A percentile compares a stretch with the other conserved stretches of the same genome.
Conservation (phyloP, 2,329 filamentous ascomycete genomes). For the Aspergillus carbonarius region DNA sequence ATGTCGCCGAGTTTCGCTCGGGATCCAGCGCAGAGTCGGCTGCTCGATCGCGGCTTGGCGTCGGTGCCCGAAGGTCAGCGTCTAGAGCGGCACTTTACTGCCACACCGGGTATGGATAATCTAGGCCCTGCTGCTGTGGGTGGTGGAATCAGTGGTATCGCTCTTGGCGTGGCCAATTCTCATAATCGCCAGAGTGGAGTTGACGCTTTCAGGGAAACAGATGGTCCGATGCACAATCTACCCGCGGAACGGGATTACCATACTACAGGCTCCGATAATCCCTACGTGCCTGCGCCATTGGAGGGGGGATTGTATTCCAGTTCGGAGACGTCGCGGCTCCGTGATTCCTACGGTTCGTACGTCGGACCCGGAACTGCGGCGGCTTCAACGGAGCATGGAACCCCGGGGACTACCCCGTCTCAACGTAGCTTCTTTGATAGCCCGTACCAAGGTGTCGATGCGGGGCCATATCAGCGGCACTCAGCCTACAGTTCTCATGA, state of each 20-base stretch:
- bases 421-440: constrained; percentile 51
- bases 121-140: constrained; percentile 59
- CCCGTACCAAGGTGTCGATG: constrained; percentile 32
- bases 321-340: constrained; percentile 32
- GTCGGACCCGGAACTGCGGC: constrained; percentile 35
- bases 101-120: constrained; percentile 67
- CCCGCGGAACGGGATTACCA: constrained; percentile 38
- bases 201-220: constrained; percentile 56
- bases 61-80: constrained; percentile 11
- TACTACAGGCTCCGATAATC: constrained; percentile 38
- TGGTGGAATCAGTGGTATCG: constrained; percentile 68
- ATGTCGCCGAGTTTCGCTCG: constrained; percentile 12
- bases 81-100: constrained; percentile 34
- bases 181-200: constrained; percentile 65
- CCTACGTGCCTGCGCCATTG: constrained; percentile 33
- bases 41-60: background rate
- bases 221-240: constrained; percentile 24
- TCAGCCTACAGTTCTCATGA: constrained; percentile 54
- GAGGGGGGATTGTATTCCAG: constrained; percentile 17
- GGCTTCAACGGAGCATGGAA: constrained; percentile 32
- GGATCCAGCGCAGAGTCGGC: background rate
- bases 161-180: constrained; percentile 63
- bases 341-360: constrained; percentile 42
- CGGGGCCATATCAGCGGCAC: constrained; percentile 66
- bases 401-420: constrained; percentile 42